Conservation (phyloP, 805 yeast species). For the Jamesozyma spencerorum region DNA sequence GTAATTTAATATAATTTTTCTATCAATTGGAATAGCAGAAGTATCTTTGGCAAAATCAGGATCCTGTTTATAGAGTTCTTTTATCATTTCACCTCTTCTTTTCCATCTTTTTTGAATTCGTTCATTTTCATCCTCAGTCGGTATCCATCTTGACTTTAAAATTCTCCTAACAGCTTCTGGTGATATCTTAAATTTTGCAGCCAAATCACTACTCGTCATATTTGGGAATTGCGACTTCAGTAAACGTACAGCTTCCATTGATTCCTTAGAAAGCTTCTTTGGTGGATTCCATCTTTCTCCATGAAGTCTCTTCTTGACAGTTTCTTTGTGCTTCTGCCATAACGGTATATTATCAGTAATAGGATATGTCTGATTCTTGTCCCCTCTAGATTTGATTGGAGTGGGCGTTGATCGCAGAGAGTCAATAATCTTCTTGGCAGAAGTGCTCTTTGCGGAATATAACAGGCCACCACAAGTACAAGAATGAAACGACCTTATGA, state of each 20-base stretch:
- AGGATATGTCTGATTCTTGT: background rate
- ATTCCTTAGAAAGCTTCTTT: constrained; percentile 55
- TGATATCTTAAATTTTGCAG: constrained; percentile 56
- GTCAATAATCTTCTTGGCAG: constrained; percentile 1
- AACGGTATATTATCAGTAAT: constrained; percentile 35
- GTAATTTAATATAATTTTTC: background rate
- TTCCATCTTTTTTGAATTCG: constrained; percentile 44
- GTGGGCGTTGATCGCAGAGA: background rate
- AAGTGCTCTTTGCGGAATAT: background rate
- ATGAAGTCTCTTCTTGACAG: constrained; percentile 52
- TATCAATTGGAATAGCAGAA: background rate
- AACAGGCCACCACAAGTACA: background rate
- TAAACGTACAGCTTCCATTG: constrained; percentile 54
- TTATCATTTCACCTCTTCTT: constrained; percentile 36
- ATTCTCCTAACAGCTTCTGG: constrained; percentile 81
- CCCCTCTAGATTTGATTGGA: background rate
- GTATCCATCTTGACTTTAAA: constrained; percentile 67
- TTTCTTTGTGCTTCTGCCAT: constrained; percentile 64
- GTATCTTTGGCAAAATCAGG: too few species aligned
- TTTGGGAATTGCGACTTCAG: constrained; percentile 51
- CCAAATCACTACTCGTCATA: constrained; percentile 49
- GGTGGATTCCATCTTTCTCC: constrained; percentile 57
- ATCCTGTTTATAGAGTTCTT: constrained; percentile 13
- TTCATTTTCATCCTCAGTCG: constrained; percentile 44
- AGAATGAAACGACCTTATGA: background rate